phyloP scores from a whole-genome alignment of 768 basidiomycete genomes.

The Daedaleopsis nitida region DNA sequence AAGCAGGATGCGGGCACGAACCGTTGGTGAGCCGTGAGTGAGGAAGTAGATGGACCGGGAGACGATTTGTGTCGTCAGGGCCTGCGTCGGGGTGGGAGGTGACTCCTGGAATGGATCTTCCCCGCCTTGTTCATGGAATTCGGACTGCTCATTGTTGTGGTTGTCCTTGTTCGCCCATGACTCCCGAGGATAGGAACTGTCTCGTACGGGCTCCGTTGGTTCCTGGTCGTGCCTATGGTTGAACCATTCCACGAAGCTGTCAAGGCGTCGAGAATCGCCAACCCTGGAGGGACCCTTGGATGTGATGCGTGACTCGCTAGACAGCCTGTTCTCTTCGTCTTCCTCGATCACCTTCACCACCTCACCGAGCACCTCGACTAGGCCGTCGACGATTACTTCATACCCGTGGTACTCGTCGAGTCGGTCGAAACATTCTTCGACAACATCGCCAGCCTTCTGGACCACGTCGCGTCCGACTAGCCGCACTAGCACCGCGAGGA shows the following conservation, averaged over 20 bases:
- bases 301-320: constrained; percentile 15
- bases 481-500: constrained; percentile 81
- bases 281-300: neutral
- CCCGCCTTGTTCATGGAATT: neutral
- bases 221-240: constrained; percentile 44
- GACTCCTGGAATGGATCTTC: constrained; percentile 44
- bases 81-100: constrained; percentile 69
- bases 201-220: constrained; percentile 33
- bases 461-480: constrained; percentile 88
- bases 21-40: constrained; percentile 83
- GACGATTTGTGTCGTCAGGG: constrained; percentile 82
- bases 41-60: constrained; percentile 87
- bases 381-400: constrained; percentile 77
- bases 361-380: constrained; percentile 85
- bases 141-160: constrained; percentile 25
- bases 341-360: constrained; percentile 77
- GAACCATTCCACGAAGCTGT: constrained; percentile 69
- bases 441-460: constrained; percentile 87
- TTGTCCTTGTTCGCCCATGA: constrained; percentile 52
- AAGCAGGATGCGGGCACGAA: constrained; percentile 80
- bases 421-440: constrained; percentile 96
- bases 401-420: constrained; percentile 97
- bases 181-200: constrained; percentile 57
- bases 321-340: constrained; percentile 42
- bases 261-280: constrained; percentile 37